Evolutionary conservation across 805 yeast species (phyloP).

Genomic region (Ogataea degrootiae): DNA sequence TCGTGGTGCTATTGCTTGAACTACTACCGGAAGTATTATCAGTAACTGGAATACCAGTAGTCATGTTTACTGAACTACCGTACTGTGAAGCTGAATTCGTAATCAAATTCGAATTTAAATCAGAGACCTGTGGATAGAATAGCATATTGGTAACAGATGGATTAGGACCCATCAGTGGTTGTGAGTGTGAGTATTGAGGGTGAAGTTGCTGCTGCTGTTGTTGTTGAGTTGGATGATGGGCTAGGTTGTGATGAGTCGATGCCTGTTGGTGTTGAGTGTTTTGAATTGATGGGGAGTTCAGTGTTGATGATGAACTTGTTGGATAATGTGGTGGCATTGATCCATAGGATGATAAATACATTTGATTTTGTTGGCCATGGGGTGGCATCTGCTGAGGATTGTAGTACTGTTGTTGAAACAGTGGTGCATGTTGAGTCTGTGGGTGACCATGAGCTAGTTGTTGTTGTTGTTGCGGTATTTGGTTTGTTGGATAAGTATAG

Average conservation of each 20-base stretch:
- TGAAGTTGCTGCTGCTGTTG: conserved; percentile 1
- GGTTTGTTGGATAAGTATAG: conserved; percentile 1
- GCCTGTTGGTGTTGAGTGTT: conserved; percentile 2
- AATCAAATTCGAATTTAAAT: background rate
- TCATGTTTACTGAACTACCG: no score
- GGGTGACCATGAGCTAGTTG: background rate
- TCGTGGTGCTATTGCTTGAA: no score
- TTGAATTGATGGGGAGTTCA: no score
- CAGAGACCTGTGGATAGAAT: background rate
- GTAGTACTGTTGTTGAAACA: conserved; percentile 14
- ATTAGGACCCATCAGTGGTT: background rate
- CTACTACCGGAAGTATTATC: no score
- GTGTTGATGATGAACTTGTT: background rate
- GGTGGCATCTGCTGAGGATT: background rate
- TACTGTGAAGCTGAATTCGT: no score
- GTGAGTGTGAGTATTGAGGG: conserved; percentile 1
- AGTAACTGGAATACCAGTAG: no score
- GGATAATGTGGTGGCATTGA: background rate
- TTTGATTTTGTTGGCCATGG: background rate
- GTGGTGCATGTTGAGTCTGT: conserved; percentile 12
- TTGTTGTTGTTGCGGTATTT: conserved; percentile 4
- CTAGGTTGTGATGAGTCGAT: no score
- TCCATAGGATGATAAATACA: background rate
- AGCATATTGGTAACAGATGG: background rate
- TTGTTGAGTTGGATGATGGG: conserved; percentile 16